phyloP scores from a whole-genome alignment of 352 stramenopile genomes.

The Pythium periplocum region DNA sequence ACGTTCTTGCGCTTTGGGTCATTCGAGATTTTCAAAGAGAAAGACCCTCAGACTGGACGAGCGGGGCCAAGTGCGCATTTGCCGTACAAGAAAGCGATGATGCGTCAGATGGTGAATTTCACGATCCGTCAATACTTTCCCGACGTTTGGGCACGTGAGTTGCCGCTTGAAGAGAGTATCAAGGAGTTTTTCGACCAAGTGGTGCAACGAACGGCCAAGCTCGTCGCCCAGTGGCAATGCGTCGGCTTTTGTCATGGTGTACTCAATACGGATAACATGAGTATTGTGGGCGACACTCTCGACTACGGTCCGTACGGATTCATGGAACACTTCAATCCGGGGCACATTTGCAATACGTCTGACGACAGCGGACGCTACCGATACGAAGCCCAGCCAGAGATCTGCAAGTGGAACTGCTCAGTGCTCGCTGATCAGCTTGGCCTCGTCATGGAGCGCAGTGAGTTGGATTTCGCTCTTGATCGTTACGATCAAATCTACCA shows the following conservation, averaged over 20 bases:
- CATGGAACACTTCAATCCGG: slow-evolving; percentile 87
- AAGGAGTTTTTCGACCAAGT: slow-evolving; percentile 64
- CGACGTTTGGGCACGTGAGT: slow-evolving; percentile 25
- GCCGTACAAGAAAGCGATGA: slow-evolving; percentile 56
- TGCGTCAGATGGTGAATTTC: slow-evolving; percentile 80
- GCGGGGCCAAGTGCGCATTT: slow-evolving; percentile 64
- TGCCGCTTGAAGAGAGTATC: slow-evolving; percentile 2
- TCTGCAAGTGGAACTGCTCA: slow-evolving; percentile 84
- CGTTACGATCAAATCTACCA: slow-evolving; percentile 45
- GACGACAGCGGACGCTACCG: slow-evolving; percentile 77
- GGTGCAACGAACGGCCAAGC: slow-evolving; percentile 55
- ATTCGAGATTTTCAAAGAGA: slow-evolving; percentile 94
- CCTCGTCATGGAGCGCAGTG: slow-evolving; percentile 32
- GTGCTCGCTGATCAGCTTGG: slow-evolving; percentile 64
- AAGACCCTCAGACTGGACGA: slow-evolving; percentile 53
- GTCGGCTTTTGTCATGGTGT: slow-evolving; percentile 91
- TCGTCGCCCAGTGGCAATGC: slow-evolving; percentile 82
- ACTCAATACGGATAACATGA: slow-evolving; percentile 93
- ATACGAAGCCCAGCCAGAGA: slow-evolving; percentile 76
- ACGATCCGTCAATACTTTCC: slow-evolving; percentile 64
- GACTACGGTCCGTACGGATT: slow-evolving; percentile 93
- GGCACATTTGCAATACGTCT: slow-evolving; percentile 80
- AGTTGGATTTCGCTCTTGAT: slow-evolving; percentile 25
- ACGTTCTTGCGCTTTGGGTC: slow-evolving; percentile 95
- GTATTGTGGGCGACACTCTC: slow-evolving; percentile 87